Evolutionary conservation across 192 early-diverging fungal genomes (phyloP), one percentile per base, ranked within the genome.

Genomic region (Pilaira anomala): DNA sequence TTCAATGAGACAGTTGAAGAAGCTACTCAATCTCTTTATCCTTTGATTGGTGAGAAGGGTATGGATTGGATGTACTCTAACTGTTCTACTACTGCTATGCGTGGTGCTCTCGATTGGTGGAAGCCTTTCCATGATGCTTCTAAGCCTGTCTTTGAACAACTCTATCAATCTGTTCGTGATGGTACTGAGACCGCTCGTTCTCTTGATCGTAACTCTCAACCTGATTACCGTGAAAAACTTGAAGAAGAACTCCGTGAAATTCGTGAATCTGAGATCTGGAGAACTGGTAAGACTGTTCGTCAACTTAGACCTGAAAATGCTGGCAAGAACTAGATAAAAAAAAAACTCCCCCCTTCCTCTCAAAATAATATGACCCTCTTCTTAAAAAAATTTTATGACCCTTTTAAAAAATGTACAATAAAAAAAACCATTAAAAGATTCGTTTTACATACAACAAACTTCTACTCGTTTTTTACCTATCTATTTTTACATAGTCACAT

Each of bases 1-100:
- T 98, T 95, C 87, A 98, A 98, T 84, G 96, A 98, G 82, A 98
- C 96, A 60, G 96, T 98, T 62, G 96, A 98, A 82, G 96, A 98
- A 76, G 96, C 93, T 45, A 98, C 96, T 9, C 94, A 98, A 79
- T 98, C 96, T 45, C 83, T 98, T 59, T 95, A 94, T 79, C 96
- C 96, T 19, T 82, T 98, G 70, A 90, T 98, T 68, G 92, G 92
- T 69, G 91, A 91, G 76, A 91, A 93, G 69, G 96, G 96, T 62
- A 96, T 96, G 93, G 69, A 66, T 40, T 94, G 91, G 91, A 98
- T 98, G 94, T 98, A 93, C 78, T 89, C 91, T 78, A 92, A 92
- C 83, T 98, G 96, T 84, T 93, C 91, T 30, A 96, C 94, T 49
- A 98, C 94, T 36, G 96, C 96, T 44, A 89, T 93, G 73, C 87